These are phyloP conservation scores for Pseudevernia furfuracea DNA, from an alignment of 495 filamentous ascomycete genomes.

Conservation along the genomic window DNA sequence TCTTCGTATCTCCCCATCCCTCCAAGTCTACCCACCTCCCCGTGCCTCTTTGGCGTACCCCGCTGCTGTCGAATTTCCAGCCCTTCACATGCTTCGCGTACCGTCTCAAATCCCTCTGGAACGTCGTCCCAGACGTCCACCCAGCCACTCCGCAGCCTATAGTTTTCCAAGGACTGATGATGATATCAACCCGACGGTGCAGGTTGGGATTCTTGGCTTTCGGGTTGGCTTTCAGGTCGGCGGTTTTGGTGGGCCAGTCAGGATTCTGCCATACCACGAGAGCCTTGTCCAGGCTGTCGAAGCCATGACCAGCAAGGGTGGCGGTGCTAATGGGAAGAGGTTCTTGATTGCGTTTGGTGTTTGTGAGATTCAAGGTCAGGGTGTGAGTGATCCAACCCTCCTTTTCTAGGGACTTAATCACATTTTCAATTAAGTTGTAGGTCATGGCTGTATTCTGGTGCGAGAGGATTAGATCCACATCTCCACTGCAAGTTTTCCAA, in stretches of 20 bases:
- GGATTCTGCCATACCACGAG: slow-evolving; percentile 89
- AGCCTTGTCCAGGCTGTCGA: slow-evolving; percentile 85
- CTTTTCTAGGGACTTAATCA: slow-evolving; percentile 62
- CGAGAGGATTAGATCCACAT: slow-evolving; percentile 80
- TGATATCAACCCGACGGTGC: slow-evolving; percentile 88
- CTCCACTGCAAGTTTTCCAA: slow-evolving; percentile 40
- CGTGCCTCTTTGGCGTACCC: slow-evolving; percentile 58
- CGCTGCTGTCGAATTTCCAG: slow-evolving; percentile 89
- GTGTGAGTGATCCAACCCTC: slow-evolving; percentile 74
- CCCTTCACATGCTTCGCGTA: slow-evolving; percentile 65
- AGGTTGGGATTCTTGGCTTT: slow-evolving; percentile 57
- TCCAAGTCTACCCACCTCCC: slow-evolving; percentile 63
- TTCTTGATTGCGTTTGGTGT: slow-evolving; percentile 61
- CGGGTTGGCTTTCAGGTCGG: slow-evolving; percentile 29
- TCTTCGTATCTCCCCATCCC: slow-evolving; percentile 29
- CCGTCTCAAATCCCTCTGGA: slow-evolving; percentile 74
- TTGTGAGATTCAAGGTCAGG: slow-evolving; percentile 56
- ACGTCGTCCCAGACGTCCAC: slow-evolving; percentile 85
- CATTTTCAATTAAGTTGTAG: slow-evolving; percentile 52
- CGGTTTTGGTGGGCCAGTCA: slow-evolving; percentile 38
- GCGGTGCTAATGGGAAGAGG: slow-evolving; percentile 49
- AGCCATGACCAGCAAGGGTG: slow-evolving; percentile 46
- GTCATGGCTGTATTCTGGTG: slow-evolving; percentile 67
- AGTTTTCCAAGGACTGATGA: slow-evolving; percentile 80
- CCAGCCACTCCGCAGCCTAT: slow-evolving; percentile 80